Evolutionary conservation across 1,139 yeast species (phyloP).

Genomic region (Debaryomyces subglobosus): DNA sequence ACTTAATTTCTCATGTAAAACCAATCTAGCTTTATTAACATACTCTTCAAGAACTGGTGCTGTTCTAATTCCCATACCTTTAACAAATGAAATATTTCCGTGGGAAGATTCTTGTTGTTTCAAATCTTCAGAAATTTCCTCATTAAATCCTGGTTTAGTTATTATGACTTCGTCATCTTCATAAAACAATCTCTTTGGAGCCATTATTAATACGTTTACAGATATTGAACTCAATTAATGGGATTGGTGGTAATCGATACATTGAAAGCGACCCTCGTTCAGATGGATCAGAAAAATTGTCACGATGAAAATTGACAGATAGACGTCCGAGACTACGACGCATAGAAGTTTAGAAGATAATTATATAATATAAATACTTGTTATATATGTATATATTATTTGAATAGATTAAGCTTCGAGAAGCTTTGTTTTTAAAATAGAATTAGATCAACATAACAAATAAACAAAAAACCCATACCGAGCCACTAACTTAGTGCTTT

Average conservation of each 20-base stretch:
- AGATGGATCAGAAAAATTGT: not conserved
- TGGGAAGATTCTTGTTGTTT: constrained; percentile 43
- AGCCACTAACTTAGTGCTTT: constrained; percentile 15
- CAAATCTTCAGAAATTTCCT: constrained; percentile 38
- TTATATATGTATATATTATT: not conserved
- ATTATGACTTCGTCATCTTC: constrained; percentile 51
- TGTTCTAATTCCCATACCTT: constrained; percentile 58
- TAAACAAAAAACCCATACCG: not conserved
- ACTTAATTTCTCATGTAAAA: constrained; percentile 39
- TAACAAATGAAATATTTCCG: constrained; percentile 44
- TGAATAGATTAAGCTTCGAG: not conserved
- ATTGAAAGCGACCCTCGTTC: not conserved
- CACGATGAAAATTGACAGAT: constrained; percentile 5
- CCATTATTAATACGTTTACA: constrained; percentile 6
- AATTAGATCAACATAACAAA: constrained; percentile 3
- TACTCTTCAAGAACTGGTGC: constrained; percentile 49
- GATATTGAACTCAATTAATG: not conserved
- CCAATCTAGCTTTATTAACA: constrained; percentile 40
- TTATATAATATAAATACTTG: not conserved
- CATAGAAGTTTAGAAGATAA: not conserved
- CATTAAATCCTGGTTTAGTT: constrained; percentile 52
- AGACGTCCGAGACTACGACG: not conserved
- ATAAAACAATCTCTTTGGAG: constrained; percentile 45
- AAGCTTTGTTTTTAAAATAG: not conserved
- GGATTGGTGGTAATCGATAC: not conserved